Conservation (phyloP, 805 yeast species). For the Zygosaccharomyces kombuchaensis region DNA sequence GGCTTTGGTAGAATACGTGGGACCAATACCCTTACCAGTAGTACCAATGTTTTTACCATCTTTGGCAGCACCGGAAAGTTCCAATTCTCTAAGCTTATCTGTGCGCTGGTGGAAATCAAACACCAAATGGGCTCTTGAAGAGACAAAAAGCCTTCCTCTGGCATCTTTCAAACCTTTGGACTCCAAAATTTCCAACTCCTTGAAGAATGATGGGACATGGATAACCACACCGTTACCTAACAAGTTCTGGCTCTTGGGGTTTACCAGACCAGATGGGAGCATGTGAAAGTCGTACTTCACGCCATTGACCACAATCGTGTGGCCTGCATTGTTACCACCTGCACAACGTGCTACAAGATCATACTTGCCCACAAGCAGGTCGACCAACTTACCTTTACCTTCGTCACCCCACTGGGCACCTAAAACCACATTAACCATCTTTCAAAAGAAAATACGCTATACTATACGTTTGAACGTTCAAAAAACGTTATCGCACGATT, state of each 20-base stretch:
- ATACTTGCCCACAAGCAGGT: conserved; percentile 86
- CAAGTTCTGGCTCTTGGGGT: conserved; percentile 83
- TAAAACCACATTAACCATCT: conserved; percentile 68
- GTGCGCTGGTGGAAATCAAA: conserved; percentile 98
- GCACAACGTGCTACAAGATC: conserved; percentile 97
- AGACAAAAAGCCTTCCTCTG: conserved; percentile 72
- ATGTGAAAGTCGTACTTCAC: conserved; percentile 95
- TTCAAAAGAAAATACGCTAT: background rate
- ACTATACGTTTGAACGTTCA: background rate
- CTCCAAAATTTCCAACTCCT: conserved; percentile 77
- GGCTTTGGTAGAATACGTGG: conserved; percentile 95
- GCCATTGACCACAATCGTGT: conserved; percentile 88
- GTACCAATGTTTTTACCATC: conserved; percentile 88
- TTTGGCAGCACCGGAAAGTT: conserved; percentile 51
- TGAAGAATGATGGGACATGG: conserved; percentile 88
- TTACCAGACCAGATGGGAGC: conserved; percentile 97
- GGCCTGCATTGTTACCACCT: conserved; percentile 99
- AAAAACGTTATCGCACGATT: background rate
- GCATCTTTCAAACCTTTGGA: conserved; percentile 62
- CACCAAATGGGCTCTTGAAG: conserved; percentile 93
- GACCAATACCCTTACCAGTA: conserved; percentile 98
- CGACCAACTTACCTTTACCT: conserved; percentile 98
- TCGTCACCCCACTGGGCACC: conserved; percentile 99
- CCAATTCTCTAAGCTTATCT: conserved; percentile 92
- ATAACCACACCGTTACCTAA: conserved; percentile 96